A percentile compares a stretch with the other conserved stretches of the same genome.
Conservation (phyloP, 176 grass and related monocot species). For the Poa pratensis region DNA sequence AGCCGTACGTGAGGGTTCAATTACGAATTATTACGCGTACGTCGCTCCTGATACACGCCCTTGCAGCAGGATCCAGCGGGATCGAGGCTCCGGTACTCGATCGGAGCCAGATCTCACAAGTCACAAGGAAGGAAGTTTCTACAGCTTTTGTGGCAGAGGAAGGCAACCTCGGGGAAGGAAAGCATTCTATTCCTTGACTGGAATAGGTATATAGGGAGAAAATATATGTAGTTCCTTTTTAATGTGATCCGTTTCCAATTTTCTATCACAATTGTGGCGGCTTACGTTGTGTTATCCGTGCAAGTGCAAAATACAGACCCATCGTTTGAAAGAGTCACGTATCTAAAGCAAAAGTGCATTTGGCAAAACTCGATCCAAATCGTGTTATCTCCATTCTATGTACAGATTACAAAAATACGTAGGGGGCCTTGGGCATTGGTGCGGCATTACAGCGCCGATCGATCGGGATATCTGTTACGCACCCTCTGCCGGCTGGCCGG, state of each 20-base stretch:
- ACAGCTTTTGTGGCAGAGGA: no score
- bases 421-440: neutral
- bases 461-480: no score
- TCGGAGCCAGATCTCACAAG: no score
- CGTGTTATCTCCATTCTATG: constrained; percentile 47
- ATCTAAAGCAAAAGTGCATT: constrained; percentile 16
- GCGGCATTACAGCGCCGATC: constrained; percentile 35
- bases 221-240: neutral
- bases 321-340: neutral
- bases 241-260: neutral
- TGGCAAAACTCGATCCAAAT: neutral
- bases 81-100: no score
- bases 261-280: neutral
- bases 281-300: neutral
- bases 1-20: no score
- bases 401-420: constrained; percentile 47
- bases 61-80: neutral
- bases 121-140: no score
- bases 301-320: neutral
- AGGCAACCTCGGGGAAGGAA: no score
- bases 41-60: no score
- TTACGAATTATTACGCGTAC: neutral
- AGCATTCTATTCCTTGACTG: no score
- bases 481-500: no score
- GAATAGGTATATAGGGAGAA: no score